A percentile compares a stretch with the other conserved stretches of the same genome.
phyloP scores from a whole-genome alignment of 192 early-diverging fungal species.

The Funneliformis mosseae region DNA sequence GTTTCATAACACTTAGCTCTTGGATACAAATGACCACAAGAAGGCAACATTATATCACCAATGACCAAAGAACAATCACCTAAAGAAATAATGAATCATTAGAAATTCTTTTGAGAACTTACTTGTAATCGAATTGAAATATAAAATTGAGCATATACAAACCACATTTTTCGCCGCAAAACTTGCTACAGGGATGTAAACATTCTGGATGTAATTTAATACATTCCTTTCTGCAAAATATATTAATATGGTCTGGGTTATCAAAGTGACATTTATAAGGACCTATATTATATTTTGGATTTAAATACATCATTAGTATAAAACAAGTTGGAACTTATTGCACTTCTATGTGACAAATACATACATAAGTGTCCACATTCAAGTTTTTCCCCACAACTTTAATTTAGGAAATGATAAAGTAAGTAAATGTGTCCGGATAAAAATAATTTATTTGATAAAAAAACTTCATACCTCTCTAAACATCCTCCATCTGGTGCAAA shows the following conservation, averaged over 20 bases:
- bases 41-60: conserved; percentile 22
- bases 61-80: conserved; percentile 34
- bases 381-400: conserved; percentile 44
- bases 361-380: conserved; percentile 59
- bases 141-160: too few species aligned
- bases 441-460: background rate
- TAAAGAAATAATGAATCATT: background rate
- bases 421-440: background rate
- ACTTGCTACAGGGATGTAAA: conserved; percentile 48
- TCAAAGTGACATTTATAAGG: conserved; percentile 33
- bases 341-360: background rate
- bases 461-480: background rate
- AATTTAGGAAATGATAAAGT: background rate
- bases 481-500: conserved; percentile 61
- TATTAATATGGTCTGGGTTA: conserved; percentile 40
- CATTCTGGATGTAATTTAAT: conserved; percentile 45
- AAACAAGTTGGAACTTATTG: background rate
- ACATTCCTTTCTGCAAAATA: conserved; percentile 50
- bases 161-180: conserved; percentile 56
- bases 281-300: background rate
- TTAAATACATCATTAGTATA: background rate
- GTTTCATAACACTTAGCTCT: conserved; percentile 31
- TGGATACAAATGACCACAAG: conserved; percentile 37
- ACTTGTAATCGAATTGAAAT: too few species aligned
- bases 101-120: too few species aligned